phyloP scores from a whole-genome alignment of 192 early-diverging fungal species.

The Coemansia sp. region DNA sequence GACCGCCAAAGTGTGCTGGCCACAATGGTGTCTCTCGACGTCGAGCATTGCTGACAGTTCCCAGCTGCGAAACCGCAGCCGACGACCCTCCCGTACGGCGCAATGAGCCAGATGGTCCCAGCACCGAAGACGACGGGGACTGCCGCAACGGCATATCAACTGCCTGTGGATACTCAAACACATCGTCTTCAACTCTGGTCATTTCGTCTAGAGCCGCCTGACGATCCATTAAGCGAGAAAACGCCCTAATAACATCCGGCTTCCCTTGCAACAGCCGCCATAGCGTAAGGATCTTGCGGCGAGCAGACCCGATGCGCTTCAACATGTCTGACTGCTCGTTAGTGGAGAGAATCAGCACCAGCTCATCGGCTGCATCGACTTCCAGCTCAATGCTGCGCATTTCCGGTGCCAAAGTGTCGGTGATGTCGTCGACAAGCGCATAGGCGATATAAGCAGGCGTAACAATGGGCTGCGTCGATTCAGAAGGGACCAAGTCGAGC shows the following conservation, averaged over 20 bases:
- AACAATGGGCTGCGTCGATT: background rate
- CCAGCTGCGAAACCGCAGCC: slow-evolving; percentile 11
- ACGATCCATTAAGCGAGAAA: slow-evolving; percentile 63
- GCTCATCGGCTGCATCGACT: slow-evolving; percentile 92
- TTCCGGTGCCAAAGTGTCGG: slow-evolving; percentile 85
- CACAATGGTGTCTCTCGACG: slow-evolving; percentile 14
- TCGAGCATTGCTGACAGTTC: background rate
- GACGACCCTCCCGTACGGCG: slow-evolving; percentile 12
- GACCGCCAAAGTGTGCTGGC: slow-evolving; percentile 11
- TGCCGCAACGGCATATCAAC: slow-evolving; percentile 4
- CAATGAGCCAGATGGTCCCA: slow-evolving; percentile 1
- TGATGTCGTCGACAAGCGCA: slow-evolving; percentile 91
- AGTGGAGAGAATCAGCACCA: slow-evolving; percentile 88
- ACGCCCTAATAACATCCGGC: slow-evolving; percentile 67
- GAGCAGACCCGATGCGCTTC: slow-evolving; percentile 66
- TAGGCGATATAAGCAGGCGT: slow-evolving; percentile 63
- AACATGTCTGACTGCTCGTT: slow-evolving; percentile 83
- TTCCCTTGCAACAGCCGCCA: slow-evolving; percentile 70
- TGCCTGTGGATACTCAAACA: slow-evolving; percentile 6
- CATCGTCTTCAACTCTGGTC: slow-evolving; percentile 2
- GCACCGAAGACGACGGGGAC: background rate
- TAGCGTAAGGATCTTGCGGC: slow-evolving; percentile 67
- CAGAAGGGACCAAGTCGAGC: slow-evolving; percentile 14
- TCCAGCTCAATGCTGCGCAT: slow-evolving; percentile 88
- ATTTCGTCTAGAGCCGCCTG: slow-evolving; percentile 26